Conservation (phyloP, 805 yeast species). For the Pichia cephalocereana region DNA sequence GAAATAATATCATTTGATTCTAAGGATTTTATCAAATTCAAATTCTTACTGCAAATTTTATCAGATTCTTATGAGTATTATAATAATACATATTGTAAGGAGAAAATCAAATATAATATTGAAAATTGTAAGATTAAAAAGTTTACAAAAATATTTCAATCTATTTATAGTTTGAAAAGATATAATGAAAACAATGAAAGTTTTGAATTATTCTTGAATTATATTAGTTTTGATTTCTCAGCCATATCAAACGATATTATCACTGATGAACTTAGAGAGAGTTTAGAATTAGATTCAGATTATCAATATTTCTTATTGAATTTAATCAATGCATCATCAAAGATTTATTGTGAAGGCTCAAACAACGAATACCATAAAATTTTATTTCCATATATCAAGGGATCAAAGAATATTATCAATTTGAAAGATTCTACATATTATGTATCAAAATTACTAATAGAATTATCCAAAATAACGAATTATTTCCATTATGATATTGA, state of each 20-base stretch:
- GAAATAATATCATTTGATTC: constrained; percentile 20
- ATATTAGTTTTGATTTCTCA: constrained; percentile 36
- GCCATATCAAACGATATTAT: constrained; percentile 18
- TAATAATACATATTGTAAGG: constrained; percentile 10
- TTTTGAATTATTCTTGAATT: constrained; percentile 34
- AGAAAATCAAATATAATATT: constrained; percentile 6
- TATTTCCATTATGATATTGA: constrained; percentile 11
- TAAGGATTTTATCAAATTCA: constrained; percentile 21
- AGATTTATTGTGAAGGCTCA: constrained; percentile 23
- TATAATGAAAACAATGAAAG: constrained; percentile 22
- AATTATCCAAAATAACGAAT: constrained; percentile 4
- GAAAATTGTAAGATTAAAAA: constrained; percentile 12
- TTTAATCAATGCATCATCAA: constrained; percentile 32
- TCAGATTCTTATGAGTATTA: constrained; percentile 23
- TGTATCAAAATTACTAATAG: constrained; percentile 9
- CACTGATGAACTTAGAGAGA: constrained; percentile 24
- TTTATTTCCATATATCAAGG: constrained; percentile 11
- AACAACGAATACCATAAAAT: constrained; percentile 12
- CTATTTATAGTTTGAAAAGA: constrained; percentile 26
- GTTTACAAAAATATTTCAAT: constrained; percentile 22
- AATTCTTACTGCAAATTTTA: constrained; percentile 21
- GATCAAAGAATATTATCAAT: background rate
- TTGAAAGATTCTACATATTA: constrained; percentile 9
- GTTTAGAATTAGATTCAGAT: constrained; percentile 16
- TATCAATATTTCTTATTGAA: constrained; percentile 29